These are phyloP conservation scores for Allium sativum DNA, from an alignment of 106 monocot species.

Conservation along the genomic window DNA sequence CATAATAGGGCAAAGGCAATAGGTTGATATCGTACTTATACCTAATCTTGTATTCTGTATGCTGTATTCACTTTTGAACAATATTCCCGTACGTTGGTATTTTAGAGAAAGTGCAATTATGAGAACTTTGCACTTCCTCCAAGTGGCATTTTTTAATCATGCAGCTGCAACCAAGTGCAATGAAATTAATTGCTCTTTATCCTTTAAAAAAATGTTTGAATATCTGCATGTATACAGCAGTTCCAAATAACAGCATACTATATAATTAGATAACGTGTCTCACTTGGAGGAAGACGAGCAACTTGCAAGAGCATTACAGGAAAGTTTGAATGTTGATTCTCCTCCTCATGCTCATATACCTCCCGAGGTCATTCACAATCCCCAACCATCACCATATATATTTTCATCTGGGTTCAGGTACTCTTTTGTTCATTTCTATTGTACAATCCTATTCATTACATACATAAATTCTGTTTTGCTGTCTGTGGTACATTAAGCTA, in stretches of 20 bases:
- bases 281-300: slow-evolving; percentile 89
- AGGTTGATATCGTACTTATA: slow-evolving; percentile 24
- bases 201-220: not conserved
- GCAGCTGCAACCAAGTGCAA: too few species aligned
- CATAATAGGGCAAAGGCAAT: slow-evolving; percentile 35
- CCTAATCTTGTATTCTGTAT: not conserved
- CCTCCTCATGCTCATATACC: slow-evolving; percentile 17
- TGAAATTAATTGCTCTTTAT: too few species aligned
- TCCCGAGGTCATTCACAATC: slow-evolving; percentile 18
- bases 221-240: not conserved
- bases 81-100: not conserved
- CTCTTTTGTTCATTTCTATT: not conserved
- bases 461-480: too few species aligned
- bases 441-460: not conserved
- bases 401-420: slow-evolving; percentile 66
- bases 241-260: too few species aligned
- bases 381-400: slow-evolving; percentile 42
- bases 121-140: not conserved
- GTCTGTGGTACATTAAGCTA: too few species aligned
- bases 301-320: slow-evolving; percentile 87
- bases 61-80: not conserved
- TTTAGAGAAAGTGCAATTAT: not conserved
- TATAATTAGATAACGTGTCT: slow-evolving; percentile 32
- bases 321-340: slow-evolving; percentile 60
- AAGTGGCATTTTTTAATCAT: not conserved